Conservation (phyloP, 768 basidiomycete genomes). For the Tulasnella sp. region DNA sequence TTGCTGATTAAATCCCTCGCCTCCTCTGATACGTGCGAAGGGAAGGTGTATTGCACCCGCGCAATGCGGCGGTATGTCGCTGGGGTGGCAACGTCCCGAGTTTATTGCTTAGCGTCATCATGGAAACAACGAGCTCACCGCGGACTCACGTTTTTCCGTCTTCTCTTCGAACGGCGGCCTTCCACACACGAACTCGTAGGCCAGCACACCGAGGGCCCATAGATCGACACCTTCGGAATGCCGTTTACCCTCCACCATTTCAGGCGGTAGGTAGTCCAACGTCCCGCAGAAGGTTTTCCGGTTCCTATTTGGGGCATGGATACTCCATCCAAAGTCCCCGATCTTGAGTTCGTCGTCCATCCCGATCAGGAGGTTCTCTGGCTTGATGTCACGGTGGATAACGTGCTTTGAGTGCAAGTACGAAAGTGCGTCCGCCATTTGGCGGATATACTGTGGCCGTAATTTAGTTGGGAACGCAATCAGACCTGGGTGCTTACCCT, state of each 20-base stretch:
- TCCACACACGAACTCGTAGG: slow-evolving; percentile 36
- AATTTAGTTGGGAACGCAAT: background rate
- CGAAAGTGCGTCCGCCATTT: slow-evolving; percentile 90
- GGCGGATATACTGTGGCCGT: slow-evolving; percentile 64
- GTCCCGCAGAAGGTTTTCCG: slow-evolving; percentile 90
- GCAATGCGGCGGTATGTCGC: slow-evolving; percentile 34
- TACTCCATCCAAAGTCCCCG: slow-evolving; percentile 89
- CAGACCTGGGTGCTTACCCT: slow-evolving; percentile 27
- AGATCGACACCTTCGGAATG: slow-evolving; percentile 35
- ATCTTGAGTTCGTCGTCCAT: slow-evolving; percentile 97
- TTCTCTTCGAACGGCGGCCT: slow-evolving; percentile 35
- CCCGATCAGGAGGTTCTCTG: slow-evolving; percentile 89
- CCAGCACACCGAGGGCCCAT: slow-evolving; percentile 39
- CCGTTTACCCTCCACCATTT: slow-evolving; percentile 35
- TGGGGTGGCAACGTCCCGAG: slow-evolving; percentile 3
- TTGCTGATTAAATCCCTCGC: slow-evolving; percentile 32
- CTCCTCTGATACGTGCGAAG: slow-evolving; percentile 29
- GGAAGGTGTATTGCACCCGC: slow-evolving; percentile 30
- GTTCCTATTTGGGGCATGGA: slow-evolving; percentile 38
- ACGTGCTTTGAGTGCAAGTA: slow-evolving; percentile 95
- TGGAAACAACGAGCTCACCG: background rate
- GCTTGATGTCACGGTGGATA: slow-evolving; percentile 98
- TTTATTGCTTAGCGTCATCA: background rate
- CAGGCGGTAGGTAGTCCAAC: slow-evolving; percentile 90
- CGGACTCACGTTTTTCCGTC: slow-evolving; percentile 8